These are phyloP conservation scores for Alternaria sp. DNA, from an alignment of 2,329 filamentous ascomycete genomes.

Conservation along the genomic window DNA sequence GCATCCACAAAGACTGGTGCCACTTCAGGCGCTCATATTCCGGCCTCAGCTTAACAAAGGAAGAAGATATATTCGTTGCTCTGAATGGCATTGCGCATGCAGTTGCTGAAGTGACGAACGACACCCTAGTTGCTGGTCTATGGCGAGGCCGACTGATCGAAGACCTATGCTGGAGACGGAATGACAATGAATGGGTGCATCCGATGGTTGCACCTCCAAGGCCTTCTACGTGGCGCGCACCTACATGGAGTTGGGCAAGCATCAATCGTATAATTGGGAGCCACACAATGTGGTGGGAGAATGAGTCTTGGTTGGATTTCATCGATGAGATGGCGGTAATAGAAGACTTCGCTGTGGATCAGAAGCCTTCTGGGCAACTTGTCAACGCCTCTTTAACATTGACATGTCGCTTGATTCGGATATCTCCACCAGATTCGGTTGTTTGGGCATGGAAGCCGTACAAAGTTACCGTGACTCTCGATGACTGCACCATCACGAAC, in stretches of 20 bases:
- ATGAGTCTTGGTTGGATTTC: too few species aligned
- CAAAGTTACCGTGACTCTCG: neutral
- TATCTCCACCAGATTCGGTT: neutral
- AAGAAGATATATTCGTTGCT: conserved; percentile 12
- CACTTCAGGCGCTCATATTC: neutral
- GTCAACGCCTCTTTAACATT: neutral
- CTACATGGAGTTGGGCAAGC: conserved; percentile 11
- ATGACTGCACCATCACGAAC: neutral
- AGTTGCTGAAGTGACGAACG: neutral
- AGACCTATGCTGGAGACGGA: conserved; percentile 3
- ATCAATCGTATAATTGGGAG: neutral
- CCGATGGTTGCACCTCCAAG: neutral
- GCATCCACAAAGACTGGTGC: neutral
- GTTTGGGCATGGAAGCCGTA: neutral
- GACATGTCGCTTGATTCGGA: neutral
- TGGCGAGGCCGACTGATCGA: neutral
- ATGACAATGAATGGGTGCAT: too few species aligned
- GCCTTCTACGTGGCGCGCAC: neutral
- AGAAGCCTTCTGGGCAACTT: neutral
- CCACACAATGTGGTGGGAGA: neutral
- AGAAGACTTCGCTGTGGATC: neutral
- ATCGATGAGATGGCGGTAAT: neutral
- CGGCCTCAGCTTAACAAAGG: conserved; percentile 1
- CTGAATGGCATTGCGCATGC: conserved; percentile 3
- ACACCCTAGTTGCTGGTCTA: conserved; percentile 10